phyloP scores from a whole-genome alignment of 2,329 filamentous ascomycete species.

The Ophiostoma himal-ulmi region DNA sequence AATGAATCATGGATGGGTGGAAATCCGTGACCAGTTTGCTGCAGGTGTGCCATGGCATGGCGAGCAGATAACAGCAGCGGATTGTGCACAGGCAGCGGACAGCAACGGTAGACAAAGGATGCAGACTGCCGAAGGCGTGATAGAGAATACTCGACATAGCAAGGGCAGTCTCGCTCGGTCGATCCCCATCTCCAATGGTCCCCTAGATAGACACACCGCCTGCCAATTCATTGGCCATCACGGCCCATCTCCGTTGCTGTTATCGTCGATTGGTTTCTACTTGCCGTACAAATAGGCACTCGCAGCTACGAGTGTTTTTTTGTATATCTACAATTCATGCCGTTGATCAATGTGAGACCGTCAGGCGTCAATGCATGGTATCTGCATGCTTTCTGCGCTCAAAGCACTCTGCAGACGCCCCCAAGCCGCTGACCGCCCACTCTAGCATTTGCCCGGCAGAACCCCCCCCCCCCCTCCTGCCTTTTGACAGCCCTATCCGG shows the following conservation, averaged over 20 bases:
- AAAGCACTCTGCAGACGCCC: background rate
- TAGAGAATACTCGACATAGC: background rate
- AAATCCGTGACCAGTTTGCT: background rate
- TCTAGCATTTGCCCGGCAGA: background rate
- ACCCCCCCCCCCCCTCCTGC: too few species aligned
- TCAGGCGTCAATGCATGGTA: conserved; percentile 1
- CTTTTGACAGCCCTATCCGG: background rate
- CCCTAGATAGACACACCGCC: background rate
- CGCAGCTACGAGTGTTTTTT: background rate
- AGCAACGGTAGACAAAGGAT: too few species aligned
- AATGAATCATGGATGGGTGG: background rate
- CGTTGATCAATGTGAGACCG: background rate
- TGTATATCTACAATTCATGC: background rate
- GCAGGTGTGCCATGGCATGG: background rate
- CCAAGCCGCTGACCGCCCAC: background rate
- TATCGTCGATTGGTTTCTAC: too few species aligned
- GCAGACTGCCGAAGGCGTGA: background rate
- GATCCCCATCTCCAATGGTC: background rate
- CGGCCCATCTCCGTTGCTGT: background rate
- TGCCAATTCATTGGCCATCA: background rate
- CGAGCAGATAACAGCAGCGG: background rate
- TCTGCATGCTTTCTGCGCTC: background rate
- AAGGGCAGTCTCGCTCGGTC: background rate
- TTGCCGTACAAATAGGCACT: too few species aligned
- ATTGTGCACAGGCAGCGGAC: background rate